Conservation (phyloP, 768 basidiomycete species). For the Lactarius sanguifluus region DNA sequence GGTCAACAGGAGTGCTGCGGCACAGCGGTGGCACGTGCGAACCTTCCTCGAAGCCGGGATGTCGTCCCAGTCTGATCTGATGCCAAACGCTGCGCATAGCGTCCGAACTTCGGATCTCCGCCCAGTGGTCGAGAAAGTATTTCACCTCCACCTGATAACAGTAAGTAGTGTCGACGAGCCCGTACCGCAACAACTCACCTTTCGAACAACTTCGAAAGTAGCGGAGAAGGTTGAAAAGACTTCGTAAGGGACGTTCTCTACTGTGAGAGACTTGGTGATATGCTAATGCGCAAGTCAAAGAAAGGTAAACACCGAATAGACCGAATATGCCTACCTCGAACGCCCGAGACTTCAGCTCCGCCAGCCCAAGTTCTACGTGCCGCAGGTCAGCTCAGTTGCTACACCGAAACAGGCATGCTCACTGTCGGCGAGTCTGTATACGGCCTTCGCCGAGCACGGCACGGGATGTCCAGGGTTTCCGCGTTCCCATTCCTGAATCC, state of each 20-base stretch:
- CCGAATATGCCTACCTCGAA: slow-evolving; percentile 43
- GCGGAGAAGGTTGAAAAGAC: slow-evolving; percentile 85
- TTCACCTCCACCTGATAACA: slow-evolving; percentile 58
- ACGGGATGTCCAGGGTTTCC: slow-evolving; percentile 60
- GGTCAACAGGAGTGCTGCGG: background rate
- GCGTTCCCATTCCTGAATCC: slow-evolving; percentile 70
- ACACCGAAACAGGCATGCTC: slow-evolving; percentile 33
- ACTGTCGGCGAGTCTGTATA: slow-evolving; percentile 84
- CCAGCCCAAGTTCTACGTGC: slow-evolving; percentile 61
- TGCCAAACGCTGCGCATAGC: slow-evolving; percentile 83
- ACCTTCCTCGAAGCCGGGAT: slow-evolving; percentile 90
- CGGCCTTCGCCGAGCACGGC: slow-evolving; percentile 83
- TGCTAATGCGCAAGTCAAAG: slow-evolving; percentile 45
- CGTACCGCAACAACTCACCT: slow-evolving; percentile 43
- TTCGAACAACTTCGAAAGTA: slow-evolving; percentile 76
- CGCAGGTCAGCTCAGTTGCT: background rate
- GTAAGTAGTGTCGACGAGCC: background rate
- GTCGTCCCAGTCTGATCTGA: slow-evolving; percentile 78
- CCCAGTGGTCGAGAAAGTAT: slow-evolving; percentile 81
- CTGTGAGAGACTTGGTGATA: slow-evolving; percentile 71
- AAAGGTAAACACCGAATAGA: background rate
- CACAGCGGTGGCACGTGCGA: slow-evolving; percentile 23
- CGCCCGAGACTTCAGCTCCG: slow-evolving; percentile 71
- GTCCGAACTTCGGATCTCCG: slow-evolving; percentile 77
- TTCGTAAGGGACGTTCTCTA: slow-evolving; percentile 82